Percentiles rank a stretch among this genome's conserved stretches.
These are phyloP conservation scores for Hypoxylon sp. DNA, from an alignment of 2,329 filamentous ascomycete genomes.

Conservation along the genomic window DNA sequence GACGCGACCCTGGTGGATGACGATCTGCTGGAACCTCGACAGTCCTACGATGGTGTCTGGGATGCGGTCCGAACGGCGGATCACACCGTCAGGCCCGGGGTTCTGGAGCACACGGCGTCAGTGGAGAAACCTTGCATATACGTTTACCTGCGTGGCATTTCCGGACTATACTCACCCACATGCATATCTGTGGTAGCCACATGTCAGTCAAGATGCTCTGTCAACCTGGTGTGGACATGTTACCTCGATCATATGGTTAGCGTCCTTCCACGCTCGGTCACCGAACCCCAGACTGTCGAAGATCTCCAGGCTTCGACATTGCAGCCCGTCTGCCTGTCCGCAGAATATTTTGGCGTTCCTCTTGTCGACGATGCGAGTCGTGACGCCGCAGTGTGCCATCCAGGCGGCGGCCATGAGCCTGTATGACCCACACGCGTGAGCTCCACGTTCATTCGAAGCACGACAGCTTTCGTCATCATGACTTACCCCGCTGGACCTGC, in stretches of 20 bases:
- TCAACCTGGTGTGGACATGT: slow-evolving; percentile 45
- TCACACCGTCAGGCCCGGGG: slow-evolving; percentile 64
- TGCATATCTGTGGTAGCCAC: slow-evolving; percentile 38
- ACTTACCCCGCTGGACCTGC: slow-evolving; percentile 45
- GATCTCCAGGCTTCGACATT: slow-evolving; percentile 74
- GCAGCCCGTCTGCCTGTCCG: slow-evolving; percentile 58
- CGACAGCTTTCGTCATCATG: background rate
- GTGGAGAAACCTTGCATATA: background rate
- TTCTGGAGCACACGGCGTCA: slow-evolving; percentile 59
- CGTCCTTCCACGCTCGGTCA: slow-evolving; percentile 70
- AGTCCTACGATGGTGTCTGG: slow-evolving; percentile 69
- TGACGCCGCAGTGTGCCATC: slow-evolving; percentile 53
- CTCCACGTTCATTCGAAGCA: background rate
- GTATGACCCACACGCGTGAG: slow-evolving; percentile 2
- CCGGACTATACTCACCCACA: slow-evolving; percentile 40
- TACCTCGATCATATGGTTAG: slow-evolving; percentile 73
- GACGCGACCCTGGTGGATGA: slow-evolving; percentile 75
- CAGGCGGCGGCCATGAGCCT: slow-evolving; percentile 54
- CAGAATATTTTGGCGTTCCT: slow-evolving; percentile 50
- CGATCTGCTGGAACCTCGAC: slow-evolving; percentile 69
- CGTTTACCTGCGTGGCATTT: background rate
- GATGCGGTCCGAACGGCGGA: slow-evolving; percentile 67
- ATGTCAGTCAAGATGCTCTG: background rate
- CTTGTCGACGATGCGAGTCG: slow-evolving; percentile 55
- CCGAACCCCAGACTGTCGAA: slow-evolving; percentile 75